These are phyloP conservation scores for Mortierella sp. DNA, from an alignment of 371 early-diverging fungal species.

Conservation along the genomic window DNA sequence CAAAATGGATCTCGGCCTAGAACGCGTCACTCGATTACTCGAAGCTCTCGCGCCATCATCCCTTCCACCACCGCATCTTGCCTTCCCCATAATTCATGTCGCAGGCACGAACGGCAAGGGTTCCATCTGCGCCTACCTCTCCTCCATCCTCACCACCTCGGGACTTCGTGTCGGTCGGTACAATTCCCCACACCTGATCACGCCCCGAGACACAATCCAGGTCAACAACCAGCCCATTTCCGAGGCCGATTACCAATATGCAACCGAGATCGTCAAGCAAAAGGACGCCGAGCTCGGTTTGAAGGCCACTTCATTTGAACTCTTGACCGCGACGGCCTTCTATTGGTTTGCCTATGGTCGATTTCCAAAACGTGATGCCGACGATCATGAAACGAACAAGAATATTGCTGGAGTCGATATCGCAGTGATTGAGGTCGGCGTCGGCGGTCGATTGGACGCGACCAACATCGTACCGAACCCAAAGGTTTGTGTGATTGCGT, in stretches of 20 bases:
- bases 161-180: conserved; percentile 80
- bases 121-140: conserved; percentile 78
- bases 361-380: too few relatives aligned
- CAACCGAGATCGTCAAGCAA: conserved; percentile 52
- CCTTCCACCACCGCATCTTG: conserved; percentile 14
- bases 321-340: conserved; percentile 81
- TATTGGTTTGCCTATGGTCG: conserved; percentile 49
- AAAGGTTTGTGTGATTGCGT: conserved; percentile 79
- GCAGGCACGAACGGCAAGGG: conserved; percentile 94
- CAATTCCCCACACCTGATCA: conserved; percentile 93
- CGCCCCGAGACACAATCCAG: conserved; percentile 91
- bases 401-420: conserved; percentile 67
- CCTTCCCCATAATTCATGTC: conserved; percentile 74
- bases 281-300: conserved; percentile 48
- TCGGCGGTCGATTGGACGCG: conserved; percentile 88
- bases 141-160: conserved; percentile 65
- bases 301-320: conserved; percentile 89
- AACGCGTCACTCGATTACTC: conserved; percentile 71
- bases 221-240: conserved; percentile 86
- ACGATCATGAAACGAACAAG: too few relatives aligned
- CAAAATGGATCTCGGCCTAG: conserved; percentile 73
- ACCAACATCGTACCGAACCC: conserved; percentile 82
- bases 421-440: conserved; percentile 86
- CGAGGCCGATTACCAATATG: conserved; percentile 71
- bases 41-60: conserved; percentile 55